Conservation (phyloP, 1,284 basidiomycete genomes). For the Peniophora sp. region DNA sequence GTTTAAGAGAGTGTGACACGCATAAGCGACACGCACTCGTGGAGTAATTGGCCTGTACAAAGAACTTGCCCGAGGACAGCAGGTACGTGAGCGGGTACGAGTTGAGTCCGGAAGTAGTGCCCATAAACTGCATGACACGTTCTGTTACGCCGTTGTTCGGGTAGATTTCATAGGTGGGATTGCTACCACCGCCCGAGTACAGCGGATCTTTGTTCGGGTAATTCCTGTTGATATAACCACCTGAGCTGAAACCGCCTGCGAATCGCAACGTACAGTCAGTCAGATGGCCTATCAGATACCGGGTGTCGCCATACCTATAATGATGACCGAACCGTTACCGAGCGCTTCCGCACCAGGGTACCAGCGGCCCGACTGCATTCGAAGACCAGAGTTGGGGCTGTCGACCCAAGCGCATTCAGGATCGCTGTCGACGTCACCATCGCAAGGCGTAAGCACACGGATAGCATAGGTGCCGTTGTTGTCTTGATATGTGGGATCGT, state of each 20-base stretch:
- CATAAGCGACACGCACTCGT: constrained; percentile 43
- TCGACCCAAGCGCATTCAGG: constrained; percentile 35
- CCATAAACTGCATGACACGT: constrained; percentile 38
- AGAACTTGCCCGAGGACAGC: constrained; percentile 56
- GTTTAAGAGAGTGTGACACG: neutral
- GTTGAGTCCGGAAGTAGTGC: constrained; percentile 42
- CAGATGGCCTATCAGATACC: too few species aligned
- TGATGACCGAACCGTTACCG: constrained; percentile 12
- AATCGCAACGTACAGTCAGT: too few species aligned
- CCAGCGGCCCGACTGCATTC: constrained; percentile 11
- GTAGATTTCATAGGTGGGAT: constrained; percentile 37
- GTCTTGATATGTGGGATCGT: constrained; percentile 13
- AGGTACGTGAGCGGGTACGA: constrained; percentile 47
- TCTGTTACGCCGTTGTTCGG: constrained; percentile 32
- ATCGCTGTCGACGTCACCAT: constrained; percentile 1
- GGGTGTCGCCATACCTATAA: constrained; percentile 7
- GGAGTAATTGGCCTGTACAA: constrained; percentile 80
- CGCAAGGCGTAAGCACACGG: constrained; percentile 32
- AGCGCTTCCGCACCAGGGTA: constrained; percentile 11
- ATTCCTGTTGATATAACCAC: constrained; percentile 16
- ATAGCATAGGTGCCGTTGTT: constrained; percentile 18
- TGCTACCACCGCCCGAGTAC: constrained; percentile 8
- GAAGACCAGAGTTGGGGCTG: constrained; percentile 16
- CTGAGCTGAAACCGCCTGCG: constrained; percentile 18
- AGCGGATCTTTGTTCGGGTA: constrained; percentile 13